These are phyloP conservation scores for Cephalotrichum gorgonifer DNA, from an alignment of 2,329 filamentous ascomycete species.

Conservation along the genomic window DNA sequence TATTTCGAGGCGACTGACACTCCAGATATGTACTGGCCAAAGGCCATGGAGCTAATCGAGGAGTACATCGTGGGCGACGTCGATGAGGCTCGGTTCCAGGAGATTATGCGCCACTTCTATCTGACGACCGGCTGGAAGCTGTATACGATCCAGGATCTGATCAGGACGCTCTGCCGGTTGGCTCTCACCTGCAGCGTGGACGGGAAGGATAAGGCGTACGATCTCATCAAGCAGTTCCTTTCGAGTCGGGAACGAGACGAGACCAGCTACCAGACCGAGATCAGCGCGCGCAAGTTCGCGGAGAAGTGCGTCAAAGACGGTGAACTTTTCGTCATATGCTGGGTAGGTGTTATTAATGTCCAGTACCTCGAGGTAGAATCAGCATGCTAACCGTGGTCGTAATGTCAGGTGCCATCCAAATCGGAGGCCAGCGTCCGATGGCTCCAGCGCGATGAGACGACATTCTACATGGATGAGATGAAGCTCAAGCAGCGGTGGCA, in stretches of 20 bases:
- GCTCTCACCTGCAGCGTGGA: conserved; percentile 76
- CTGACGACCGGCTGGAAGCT: conserved; percentile 84
- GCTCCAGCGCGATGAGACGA: conserved; percentile 57
- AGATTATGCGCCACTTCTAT: conserved; percentile 85
- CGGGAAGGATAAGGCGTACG: conserved; percentile 83
- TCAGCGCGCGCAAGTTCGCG: conserved; percentile 81
- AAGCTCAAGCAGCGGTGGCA: conserved; percentile 78
- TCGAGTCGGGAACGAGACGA: conserved; percentile 71
- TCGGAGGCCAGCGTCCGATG: conserved; percentile 63
- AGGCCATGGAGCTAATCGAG: conserved; percentile 77
- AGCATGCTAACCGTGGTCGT: neutral
- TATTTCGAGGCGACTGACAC: conserved; percentile 60
- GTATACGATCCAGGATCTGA: conserved; percentile 84
- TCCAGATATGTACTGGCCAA: conserved; percentile 67
- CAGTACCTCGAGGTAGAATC: neutral
- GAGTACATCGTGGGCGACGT: conserved; percentile 75
- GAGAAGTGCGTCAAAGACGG: conserved; percentile 89
- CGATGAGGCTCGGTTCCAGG: conserved; percentile 77
- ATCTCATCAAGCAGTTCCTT: conserved; percentile 81
- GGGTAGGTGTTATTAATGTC: conserved; percentile 61
- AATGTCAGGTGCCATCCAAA: conserved; percentile 51
- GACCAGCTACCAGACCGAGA: conserved; percentile 82
- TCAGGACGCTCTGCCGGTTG: conserved; percentile 70
- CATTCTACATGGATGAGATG: conserved; percentile 84
- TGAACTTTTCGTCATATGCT: conserved; percentile 82